Evolutionary conservation across 192 early-diverging fungal genomes (phyloP), one percentile per base, ranked within the genome.

Genomic region (Linnemannia schmuckeri): DNA sequence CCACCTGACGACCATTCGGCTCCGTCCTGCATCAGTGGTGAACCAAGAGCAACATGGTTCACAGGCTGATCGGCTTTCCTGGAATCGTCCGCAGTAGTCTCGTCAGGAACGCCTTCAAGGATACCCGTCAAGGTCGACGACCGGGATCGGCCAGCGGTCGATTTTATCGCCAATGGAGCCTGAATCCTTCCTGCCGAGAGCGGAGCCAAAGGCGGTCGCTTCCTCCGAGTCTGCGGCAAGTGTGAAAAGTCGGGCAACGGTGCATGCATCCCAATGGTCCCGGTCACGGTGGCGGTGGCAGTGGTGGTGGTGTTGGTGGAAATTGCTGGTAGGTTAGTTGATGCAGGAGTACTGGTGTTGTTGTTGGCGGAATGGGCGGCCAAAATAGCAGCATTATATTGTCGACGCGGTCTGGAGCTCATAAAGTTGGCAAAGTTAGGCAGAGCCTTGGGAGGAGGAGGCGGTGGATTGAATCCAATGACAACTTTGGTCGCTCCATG

Each of bases 391-490:
- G 74, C 49, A 37, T 75, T 75, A 3, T 75, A 75, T 38, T 75
- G 74, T 9, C 74, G 74, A 37, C 74, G 49, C 17, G 74, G 74
- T 22, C 74, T 15, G 7, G 74, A 75, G 38, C 54, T 75, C 46
- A 75, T 57, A 41, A 75, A 75, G 6, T 46, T 33, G 35, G 49
- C 49, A 75, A 75, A 75, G 74, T 61, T 75, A 20, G 74, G 74
- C 8, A 75, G 49, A 35, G 74, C 44, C 52, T 75, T 75, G 30
- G 74, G 74, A 55, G 54, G 52, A 61, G 74, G 74, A 4, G 74
- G 74, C 9, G 74, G 74, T n/a, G 74, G 74, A 37, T 61, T 75
- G 52, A 75, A 75, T 40, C 74, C 74, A 57, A 75, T 40, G 7
- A 75, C 54, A 5, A 75, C 74, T 22, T 57, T 52, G n/a, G 24